Evolutionary conservation across 2,329 filamentous ascomycete species (phyloP), one percentile per base, ranked within the genome.

Genomic region (Podosphaera leucotricha): DNA sequence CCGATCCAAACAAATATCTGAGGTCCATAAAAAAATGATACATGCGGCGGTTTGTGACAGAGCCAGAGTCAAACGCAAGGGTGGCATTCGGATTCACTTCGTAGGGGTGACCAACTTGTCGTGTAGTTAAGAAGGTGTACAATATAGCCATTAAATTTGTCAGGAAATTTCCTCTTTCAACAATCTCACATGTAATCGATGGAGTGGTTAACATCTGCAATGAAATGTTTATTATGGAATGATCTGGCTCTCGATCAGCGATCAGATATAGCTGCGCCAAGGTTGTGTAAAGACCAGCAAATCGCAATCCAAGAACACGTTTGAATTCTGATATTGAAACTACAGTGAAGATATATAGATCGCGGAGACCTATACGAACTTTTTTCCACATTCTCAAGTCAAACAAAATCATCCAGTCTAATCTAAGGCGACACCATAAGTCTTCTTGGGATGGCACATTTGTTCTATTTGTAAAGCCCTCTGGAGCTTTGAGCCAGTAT

Each of bases 11-110:
- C 0, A 98, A 72, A 60, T 90, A 93, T 54, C 85, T 84, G 51
- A 95, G 67, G 58, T 98, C 90, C 47, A 86, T 71, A 62, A 95
- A 98, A 65, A 98, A 98, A 60, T 95, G 90, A 56, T 94, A 94
- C 69, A 98, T 85, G 28, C 90, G 75, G 41, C 90, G 71, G 59
- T 98, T 98, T 0, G 86, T 92, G 15, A 95, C 84, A 1, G 87
- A 90, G 1, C 90, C 90, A 28, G 84, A 80, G 58, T 98, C 90
- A 54, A 95, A 93, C 0, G 85, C 84, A 41, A 98, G 67, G 1
- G 85, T 85, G 2, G 85, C 87, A 53, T 77, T 79, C 0, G 83
- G 79, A 46, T 84, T 79, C 37, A 95, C 80, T 51, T 93, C 80
- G 64, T 82, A 80, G 0, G 90, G 87, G 58, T 93, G 86, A 1